Base-by-base conservation (phyloP, 1,284 basidiomycete species). In the Cystobasidium sp. region DNA sequence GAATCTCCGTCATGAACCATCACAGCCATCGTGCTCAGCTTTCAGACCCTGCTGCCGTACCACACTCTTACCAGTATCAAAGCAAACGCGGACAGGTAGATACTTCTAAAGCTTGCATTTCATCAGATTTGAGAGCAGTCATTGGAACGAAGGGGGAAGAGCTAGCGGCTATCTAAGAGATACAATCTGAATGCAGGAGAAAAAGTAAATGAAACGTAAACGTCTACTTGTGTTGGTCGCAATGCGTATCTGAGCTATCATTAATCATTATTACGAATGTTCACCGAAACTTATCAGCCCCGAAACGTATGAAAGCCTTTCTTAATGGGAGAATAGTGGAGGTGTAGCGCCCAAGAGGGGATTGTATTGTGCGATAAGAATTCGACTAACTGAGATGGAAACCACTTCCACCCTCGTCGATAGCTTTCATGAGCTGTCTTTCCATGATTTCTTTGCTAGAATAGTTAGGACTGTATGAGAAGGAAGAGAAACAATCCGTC, bases 381-480 rank as follows among this genome's bases (percentile, higher is more conserved):
- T 49, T 44, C 16, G 16, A 43, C 31, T 37, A 73, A 41, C 62
- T 65, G 37, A 73, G 63, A 39, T 65, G 70, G 69, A 72, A 67
- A 20, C 58, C 39, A 37, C 71, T 71, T 44, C 53, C 62, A 20
- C 70, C 75, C 41, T 76, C 75, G 7, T 68, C 39, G 44, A 76
- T 61, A 43, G 75, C 75, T 4, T 49, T 55, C 49, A 51, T 51
- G 20, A 76, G 55, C 37, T 71, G 70, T 18, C 64, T 49, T 31
- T 24, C 44, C 41, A 76, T 53, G 14, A 76, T 61, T n/a, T 69
- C 71, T n/a, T 55, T 64, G 56, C 59, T 66, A 6, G 67, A 70
- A 52, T 76, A 76, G 24, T 75, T 73, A n/a, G 73, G 73, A 18
- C 61, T 53, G 44, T 62, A 58, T 22, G 1, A 70, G 52, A 53